Conservation (phyloP, 2,329 filamentous ascomycete genomes). For the Colletotrichum sp. region DNA sequence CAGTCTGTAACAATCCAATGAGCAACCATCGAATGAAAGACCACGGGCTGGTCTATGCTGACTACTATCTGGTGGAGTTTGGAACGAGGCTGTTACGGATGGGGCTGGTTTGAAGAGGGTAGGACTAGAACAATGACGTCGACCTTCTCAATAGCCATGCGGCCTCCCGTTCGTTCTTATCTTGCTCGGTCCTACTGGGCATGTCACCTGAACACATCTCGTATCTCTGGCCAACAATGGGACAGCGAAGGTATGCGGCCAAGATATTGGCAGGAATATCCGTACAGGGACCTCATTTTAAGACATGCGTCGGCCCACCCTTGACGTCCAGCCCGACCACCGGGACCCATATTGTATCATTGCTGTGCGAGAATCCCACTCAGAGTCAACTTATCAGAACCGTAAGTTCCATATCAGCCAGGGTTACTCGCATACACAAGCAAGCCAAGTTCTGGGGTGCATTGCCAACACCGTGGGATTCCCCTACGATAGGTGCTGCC, state of each 20-base stretch:
- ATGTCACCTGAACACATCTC: neutral
- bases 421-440: neutral
- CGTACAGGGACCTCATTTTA: neutral
- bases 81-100: slow-evolving; percentile 46
- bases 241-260: neutral
- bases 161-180: neutral
- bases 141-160: neutral
- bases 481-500: neutral
- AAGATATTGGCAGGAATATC: neutral
- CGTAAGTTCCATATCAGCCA: neutral
- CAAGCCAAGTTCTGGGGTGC: neutral
- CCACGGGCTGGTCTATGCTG: slow-evolving; percentile 50
- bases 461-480: neutral
- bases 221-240: neutral
- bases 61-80: slow-evolving; percentile 51
- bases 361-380: neutral
- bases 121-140: neutral
- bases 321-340: neutral
- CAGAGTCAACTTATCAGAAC: neutral
- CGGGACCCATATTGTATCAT: neutral
- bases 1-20: slow-evolving; percentile 24
- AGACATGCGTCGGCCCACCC: neutral
- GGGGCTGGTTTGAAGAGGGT: slow-evolving; percentile 24
- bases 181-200: neutral
- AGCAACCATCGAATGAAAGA: slow-evolving; percentile 28